Conservation (phyloP, 2,329 filamentous ascomycete species). For the Rhynchosporium agropyri region DNA sequence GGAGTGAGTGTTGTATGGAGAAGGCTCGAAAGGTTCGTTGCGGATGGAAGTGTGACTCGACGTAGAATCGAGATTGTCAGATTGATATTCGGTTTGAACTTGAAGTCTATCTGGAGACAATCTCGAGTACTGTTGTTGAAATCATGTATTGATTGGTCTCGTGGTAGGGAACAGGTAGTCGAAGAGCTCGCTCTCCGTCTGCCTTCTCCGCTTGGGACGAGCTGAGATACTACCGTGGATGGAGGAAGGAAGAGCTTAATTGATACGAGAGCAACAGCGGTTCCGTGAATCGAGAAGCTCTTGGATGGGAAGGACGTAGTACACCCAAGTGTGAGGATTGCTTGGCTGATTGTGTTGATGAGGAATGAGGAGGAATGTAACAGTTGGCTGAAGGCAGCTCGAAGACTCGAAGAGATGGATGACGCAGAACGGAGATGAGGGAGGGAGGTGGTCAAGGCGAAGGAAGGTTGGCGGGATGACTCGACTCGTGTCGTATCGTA, state of each 20-base stretch:
- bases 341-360: slow-evolving; percentile 20
- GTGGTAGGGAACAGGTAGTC: slow-evolving; percentile 48
- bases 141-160: slow-evolving; percentile 46
- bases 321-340: slow-evolving; percentile 23
- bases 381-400: slow-evolving; percentile 32
- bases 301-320: slow-evolving; percentile 16
- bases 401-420: slow-evolving; percentile 29
- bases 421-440: slow-evolving; percentile 30
- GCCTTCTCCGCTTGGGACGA: slow-evolving; percentile 34
- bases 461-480: slow-evolving; percentile 24
- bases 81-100: slow-evolving; percentile 37
- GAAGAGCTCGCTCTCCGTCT: slow-evolving; percentile 54
- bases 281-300: slow-evolving; percentile 11
- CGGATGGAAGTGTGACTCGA: slow-evolving; percentile 20
- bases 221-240: slow-evolving; percentile 12
- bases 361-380: slow-evolving; percentile 23
- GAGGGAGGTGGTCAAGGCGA: slow-evolving; percentile 25
- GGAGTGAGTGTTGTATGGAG: slow-evolving; percentile 11
- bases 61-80: slow-evolving; percentile 25
- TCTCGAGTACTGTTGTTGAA: slow-evolving; percentile 45
- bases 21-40: slow-evolving; percentile 16
- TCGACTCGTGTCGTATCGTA: slow-evolving; percentile 20
- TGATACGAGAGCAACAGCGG: slow-evolving; percentile 4
- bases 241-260: slow-evolving; percentile 17
- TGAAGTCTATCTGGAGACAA: slow-evolving; percentile 44